Evolutionary conservation across 78 protist species (phyloP).

Genomic region (Tieghemostelium lacteum): DNA sequence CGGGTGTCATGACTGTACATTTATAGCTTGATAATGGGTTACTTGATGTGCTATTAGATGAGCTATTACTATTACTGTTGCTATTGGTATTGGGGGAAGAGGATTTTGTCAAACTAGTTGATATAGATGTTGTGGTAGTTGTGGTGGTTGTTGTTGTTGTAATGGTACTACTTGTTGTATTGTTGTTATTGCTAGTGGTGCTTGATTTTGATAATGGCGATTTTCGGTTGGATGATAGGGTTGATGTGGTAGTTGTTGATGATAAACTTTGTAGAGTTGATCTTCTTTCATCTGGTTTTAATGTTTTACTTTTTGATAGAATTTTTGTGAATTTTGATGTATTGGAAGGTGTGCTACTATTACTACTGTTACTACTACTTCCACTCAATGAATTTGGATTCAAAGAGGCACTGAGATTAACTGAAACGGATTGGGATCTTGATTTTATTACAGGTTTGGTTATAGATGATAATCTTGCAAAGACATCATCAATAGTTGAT

Average conservation of each 20-base stretch:
- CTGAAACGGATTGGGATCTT: slow-evolving; percentile 61
- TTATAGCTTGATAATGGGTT: slow-evolving; percentile 20
- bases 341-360: not conserved
- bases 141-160: slow-evolving; percentile 23
- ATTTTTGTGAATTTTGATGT: not conserved
- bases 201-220: slow-evolving; percentile 10
- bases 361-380: not conserved
- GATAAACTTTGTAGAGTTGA: not conserved
- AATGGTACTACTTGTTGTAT: not conserved
- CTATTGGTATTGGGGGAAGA: not conserved
- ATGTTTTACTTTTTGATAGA: slow-evolving; percentile 4
- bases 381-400: not conserved
- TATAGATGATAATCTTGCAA: slow-evolving; percentile 44
- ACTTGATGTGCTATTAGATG: not conserved
- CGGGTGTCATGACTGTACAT: slow-evolving; percentile 57
- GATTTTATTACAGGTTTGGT: slow-evolving; percentile 46
- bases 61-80: not conserved
- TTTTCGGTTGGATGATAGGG: not conserved
- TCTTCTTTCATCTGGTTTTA: not conserved
- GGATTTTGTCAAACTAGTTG: not conserved
- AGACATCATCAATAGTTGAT: slow-evolving; percentile 57
- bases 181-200: not conserved
- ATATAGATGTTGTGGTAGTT: not conserved
- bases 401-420: too few species aligned
- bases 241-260: not conserved